Conservation (phyloP, 371 early-diverging fungal genomes). For the Fennellomyces sp. region DNA sequence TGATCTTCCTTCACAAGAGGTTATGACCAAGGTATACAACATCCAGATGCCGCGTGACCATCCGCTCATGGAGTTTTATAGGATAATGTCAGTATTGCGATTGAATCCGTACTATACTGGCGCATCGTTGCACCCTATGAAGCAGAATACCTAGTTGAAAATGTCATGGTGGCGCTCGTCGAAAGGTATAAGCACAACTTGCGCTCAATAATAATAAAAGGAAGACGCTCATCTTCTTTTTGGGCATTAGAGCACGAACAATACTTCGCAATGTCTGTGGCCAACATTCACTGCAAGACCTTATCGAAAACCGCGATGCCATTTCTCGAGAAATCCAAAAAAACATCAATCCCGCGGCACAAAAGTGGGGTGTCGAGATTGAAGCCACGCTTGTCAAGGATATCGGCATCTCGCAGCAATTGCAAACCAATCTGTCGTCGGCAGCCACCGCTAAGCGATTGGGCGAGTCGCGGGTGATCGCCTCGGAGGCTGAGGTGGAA, state of each 20-base stretch:
- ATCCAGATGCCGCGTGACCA: background rate
- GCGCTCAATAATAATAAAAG: background rate
- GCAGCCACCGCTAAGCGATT: conserved; percentile 90
- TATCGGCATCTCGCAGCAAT: conserved; percentile 67
- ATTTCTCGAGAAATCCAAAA: conserved; percentile 81
- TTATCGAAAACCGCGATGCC: conserved; percentile 87
- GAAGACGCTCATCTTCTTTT: background rate
- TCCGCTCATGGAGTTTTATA: conserved; percentile 8
- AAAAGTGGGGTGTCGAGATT: conserved; percentile 76
- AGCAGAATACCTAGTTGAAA: conserved; percentile 74
- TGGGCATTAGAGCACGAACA: conserved; percentile 58
- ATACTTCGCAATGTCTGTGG: conserved; percentile 71
- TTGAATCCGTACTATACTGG: conserved; percentile 91
- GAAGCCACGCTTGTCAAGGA: conserved; percentile 89
- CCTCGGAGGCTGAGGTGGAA: conserved; percentile 91
- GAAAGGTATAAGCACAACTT: conserved; percentile 61
- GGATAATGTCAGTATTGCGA: conserved; percentile 81
- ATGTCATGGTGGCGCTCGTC: conserved; percentile 75
- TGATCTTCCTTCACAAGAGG: conserved; percentile 70
- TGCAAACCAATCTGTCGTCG: conserved; percentile 82
- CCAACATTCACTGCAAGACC: conserved; percentile 63
- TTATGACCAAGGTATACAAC: conserved; percentile 76
- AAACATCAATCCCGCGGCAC: conserved; percentile 60
- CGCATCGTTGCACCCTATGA: conserved; percentile 80
- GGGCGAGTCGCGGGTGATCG: conserved; percentile 89